Base-by-base conservation (phyloP, 176 grass and related monocot genomes). In the Avena sativa region DNA sequence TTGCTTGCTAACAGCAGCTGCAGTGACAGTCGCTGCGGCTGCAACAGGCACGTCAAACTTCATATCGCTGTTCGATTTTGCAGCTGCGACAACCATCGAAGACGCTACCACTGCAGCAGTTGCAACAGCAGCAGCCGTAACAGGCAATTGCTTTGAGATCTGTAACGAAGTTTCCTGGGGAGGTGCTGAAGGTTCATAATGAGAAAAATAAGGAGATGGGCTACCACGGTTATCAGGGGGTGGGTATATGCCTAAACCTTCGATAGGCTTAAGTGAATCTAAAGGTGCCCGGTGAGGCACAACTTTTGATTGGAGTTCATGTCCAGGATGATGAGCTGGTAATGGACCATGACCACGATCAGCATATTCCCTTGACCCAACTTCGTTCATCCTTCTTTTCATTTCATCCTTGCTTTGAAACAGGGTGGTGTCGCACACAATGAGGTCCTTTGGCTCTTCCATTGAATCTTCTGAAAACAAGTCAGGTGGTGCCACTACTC, bases 71-170 rank as follows among this genome's bases (percentile, higher is more conserved):
- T 87, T 99, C 49, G 89, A 94, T 86, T 93, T 97, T 85, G 92
- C 89, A 5, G 97, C 97, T 56, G 94, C 97, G 55, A 89, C 97
- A 91, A 99, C 92, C 94, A 99, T 96, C 2, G 97, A 97, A 64
- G 97, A 97, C 3, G 92, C 97, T 79, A 99, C 97, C 23, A 99
- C 94, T 64, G 97, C 97, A 87, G 97, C 92, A 82, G 97, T 99
- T 84, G 97, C 97, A 87, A 92, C 97, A 83, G 94, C 97, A 80
- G 97, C 94, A 83, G 96, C 96, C 6, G 95, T 92, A 67, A 98
- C 93, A 70, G 96, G 96, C 90, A 93, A 84, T 80, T 98, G 90
- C 72, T 91, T 91, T 82, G 82, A 66, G 81, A 86, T 53, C 60
- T 81, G 83, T 55, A 72, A 48, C 16, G 71, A 4, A 78, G 64